A percentile compares a stretch with the other conserved stretches of the same genome.
Evolutionary conservation across 2,329 filamentous ascomycete species (phyloP).

Genomic region (Apiospora marii): DNA sequence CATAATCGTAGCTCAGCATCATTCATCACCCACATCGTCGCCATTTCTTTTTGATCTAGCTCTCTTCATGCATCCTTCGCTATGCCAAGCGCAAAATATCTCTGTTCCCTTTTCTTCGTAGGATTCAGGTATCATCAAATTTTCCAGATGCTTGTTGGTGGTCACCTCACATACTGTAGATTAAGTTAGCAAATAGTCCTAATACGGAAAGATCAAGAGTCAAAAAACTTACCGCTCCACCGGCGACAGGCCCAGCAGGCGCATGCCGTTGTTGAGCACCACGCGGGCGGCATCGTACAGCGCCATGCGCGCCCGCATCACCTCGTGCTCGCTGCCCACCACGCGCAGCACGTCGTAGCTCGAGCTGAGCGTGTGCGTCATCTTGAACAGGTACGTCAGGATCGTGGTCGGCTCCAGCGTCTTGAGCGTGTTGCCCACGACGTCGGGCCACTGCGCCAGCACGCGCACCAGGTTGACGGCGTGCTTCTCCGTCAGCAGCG

Average conservation of each 20-base stretch:
- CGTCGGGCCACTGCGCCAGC: slow-evolving; percentile 86
- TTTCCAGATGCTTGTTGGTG: neutral
- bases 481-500: slow-evolving; percentile 67
- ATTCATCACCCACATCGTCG: neutral
- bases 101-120: neutral
- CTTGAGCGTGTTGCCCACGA: slow-evolving; percentile 83
- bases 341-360: slow-evolving; percentile 86
- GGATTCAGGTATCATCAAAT: neutral
- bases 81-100: neutral
- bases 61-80: neutral
- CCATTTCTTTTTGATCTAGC: neutral
- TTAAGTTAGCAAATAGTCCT: neutral
- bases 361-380: slow-evolving; percentile 81
- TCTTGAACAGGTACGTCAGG: slow-evolving; percentile 67
- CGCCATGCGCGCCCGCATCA: slow-evolving; percentile 77
- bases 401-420: slow-evolving; percentile 79
- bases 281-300: slow-evolving; percentile 79
- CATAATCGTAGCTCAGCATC: neutral
- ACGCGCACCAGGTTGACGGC: slow-evolving; percentile 69
- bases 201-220: neutral
- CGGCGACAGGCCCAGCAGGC: slow-evolving; percentile 77
- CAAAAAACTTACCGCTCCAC: slow-evolving; percentile 63
- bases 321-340: slow-evolving; percentile 77
- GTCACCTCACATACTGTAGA: neutral
- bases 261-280: slow-evolving; percentile 85